Evolutionary conservation across 306 rosid species (phyloP).

Genomic region (Lagenaria siceraria): DNA sequence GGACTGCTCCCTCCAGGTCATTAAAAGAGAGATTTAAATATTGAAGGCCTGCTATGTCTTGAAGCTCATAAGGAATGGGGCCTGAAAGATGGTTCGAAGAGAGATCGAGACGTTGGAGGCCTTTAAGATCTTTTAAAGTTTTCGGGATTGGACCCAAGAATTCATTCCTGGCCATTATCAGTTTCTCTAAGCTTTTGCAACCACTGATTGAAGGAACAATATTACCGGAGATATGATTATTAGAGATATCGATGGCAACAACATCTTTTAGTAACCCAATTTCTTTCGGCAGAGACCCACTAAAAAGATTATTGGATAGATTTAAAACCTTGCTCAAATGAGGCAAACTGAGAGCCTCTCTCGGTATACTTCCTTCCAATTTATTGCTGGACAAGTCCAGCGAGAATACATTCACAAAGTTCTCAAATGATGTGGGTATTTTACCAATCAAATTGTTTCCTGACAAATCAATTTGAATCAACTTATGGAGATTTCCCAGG

Average conservation of each 20-base stretch:
- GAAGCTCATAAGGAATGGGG: conserved; percentile 39
- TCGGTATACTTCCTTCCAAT: conserved; percentile 49
- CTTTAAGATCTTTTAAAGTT: conserved; percentile 32
- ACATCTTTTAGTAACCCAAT: conserved; percentile 22
- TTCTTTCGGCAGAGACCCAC: conserved; percentile 46
- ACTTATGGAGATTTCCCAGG: conserved; percentile 34
- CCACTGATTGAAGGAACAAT: conserved; percentile 38
- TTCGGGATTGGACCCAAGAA: conserved; percentile 54
- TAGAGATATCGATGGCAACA: conserved; percentile 47
- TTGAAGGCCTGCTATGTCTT: conserved; percentile 24
- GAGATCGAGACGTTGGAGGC: conserved; percentile 44
- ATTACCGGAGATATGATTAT: conserved; percentile 31
- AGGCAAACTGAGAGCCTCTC: conserved; percentile 33
- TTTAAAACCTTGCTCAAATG: conserved; percentile 39
- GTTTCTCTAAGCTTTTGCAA: conserved; percentile 43
- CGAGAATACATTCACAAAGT: conserved; percentile 27
- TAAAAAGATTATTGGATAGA: conserved; percentile 42
- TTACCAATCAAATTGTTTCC: conserved; percentile 30
- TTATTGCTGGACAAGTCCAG: conserved; percentile 54
- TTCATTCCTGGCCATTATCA: conserved; percentile 34
- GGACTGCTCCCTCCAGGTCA: conserved; percentile 53
- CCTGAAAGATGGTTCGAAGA: conserved; percentile 63
- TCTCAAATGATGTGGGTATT: conserved; percentile 35
- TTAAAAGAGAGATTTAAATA: conserved; percentile 50
- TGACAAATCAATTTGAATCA: conserved; percentile 43